phyloP scores from a whole-genome alignment of 2,329 filamentous ascomycete genomes.

The Didymellaceae sp. region DNA sequence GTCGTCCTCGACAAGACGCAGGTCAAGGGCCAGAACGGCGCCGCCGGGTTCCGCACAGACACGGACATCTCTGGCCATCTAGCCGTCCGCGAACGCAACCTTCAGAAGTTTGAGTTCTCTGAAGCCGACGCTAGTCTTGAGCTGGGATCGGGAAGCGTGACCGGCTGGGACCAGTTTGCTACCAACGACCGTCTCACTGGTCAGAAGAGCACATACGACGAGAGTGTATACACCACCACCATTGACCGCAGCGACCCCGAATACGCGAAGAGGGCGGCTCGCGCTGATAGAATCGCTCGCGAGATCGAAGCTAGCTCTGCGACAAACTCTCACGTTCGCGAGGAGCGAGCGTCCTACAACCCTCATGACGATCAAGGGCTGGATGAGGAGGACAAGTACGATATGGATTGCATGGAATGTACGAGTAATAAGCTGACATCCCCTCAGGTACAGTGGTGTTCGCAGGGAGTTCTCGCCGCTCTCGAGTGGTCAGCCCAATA shows the following conservation, averaged over 20 bases:
- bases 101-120: slow-evolving; percentile 83
- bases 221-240: slow-evolving; percentile 90
- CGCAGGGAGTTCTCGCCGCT: slow-evolving; percentile 76
- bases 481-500: slow-evolving; percentile 65
- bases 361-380: slow-evolving; percentile 68
- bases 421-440: slow-evolving; percentile 5
- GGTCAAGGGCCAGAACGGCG: slow-evolving; percentile 61
- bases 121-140: slow-evolving; percentile 70
- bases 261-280: slow-evolving; percentile 77
- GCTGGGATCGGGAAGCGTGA: slow-evolving; percentile 63
- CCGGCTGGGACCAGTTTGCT: slow-evolving; percentile 90
- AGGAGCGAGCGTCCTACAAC: slow-evolving; percentile 78
- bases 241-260: slow-evolving; percentile 85
- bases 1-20: slow-evolving; percentile 60
- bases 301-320: slow-evolving; percentile 83
- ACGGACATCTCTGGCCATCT: slow-evolving; percentile 81
- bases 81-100: slow-evolving; percentile 71
- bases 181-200: slow-evolving; percentile 89
- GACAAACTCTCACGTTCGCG: slow-evolving; percentile 82
- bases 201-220: slow-evolving; percentile 87
- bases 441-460: slow-evolving; percentile 83
- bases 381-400: slow-evolving; percentile 92
- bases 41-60: slow-evolving; percentile 80
- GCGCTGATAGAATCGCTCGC: slow-evolving; percentile 78
- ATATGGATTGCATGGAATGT: too few relatives aligned